Base-by-base conservation (phyloP, 805 yeast species). In the Candida chauliodis region DNA sequence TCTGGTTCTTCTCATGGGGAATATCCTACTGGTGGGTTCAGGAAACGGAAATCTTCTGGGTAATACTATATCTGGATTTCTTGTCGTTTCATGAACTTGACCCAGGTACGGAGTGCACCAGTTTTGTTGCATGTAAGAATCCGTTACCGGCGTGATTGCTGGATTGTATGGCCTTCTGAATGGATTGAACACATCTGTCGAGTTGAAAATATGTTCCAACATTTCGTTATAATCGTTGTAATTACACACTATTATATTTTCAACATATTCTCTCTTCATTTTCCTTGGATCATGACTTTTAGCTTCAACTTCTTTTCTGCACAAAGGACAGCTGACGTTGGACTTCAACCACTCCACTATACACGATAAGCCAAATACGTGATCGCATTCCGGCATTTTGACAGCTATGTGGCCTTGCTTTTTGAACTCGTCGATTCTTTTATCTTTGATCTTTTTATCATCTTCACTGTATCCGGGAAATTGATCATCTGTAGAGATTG, bases 351-450 rank as follows among this genome's bases (percentile, higher is more conserved):
- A 68, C 30, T 65, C 70, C 2, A 64, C 50, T 19, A 68, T 54
- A 48, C 73, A 68, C 7, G 64, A 45, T 43, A 59, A 57, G 11
- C 73, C 73, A 45, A 68, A 68, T 1, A 63, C 47, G 46, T 68
- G 73, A 17, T 58, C 53, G 42, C 73, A 68, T 41, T 59, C 63
- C 1, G 73, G 72, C 63, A 68, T 60, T 40, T 58, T 52, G 3
- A 66, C 63, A 1, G 73, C 67, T 8, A 55, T 44, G 44, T 68
- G 73, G 5, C 48, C 47, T 3, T 46, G 48, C 10, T 35, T 34
- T 15, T 48, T 43, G 5, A 39, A 28, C 18, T 45, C 37, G 6
- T 39, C 37, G 8, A 28, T 21, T 18, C 34, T 37, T 18, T 45
- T 41, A 21, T 46, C 42, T 16, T 49, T 43, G 9, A 42, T 33